Evolutionary conservation across 208 protist species (phyloP).

Genomic region (Phytomonas sp.): DNA sequence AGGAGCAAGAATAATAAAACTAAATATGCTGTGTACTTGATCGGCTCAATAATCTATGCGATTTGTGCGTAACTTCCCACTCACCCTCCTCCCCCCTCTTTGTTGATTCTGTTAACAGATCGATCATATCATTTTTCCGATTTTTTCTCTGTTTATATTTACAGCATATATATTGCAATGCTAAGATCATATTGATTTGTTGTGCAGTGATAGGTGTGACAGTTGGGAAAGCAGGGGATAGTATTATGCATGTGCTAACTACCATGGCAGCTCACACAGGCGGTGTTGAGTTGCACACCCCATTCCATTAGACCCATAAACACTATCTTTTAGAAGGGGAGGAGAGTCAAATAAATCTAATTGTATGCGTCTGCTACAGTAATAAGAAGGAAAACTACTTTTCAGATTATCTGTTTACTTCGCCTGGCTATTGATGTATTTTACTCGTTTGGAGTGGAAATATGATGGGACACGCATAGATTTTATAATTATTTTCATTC

Average conservation of each 20-base stretch:
- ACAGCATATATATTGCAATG: neutral
- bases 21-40: neutral
- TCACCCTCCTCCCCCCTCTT: no score
- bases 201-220: neutral
- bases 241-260: neutral
- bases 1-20: neutral
- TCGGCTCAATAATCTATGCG: neutral
- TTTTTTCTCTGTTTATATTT: neutral
- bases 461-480: neutral
- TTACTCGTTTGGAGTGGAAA: neutral
- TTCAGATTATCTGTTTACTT: neutral
- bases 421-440: neutral
- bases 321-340: neutral
- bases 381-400: neutral
- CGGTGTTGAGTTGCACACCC: neutral
- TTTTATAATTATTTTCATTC: neutral
- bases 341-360: neutral
- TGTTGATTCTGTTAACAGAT: neutral
- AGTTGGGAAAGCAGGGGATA: neutral
- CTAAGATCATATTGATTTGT: neutral
- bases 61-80: neutral
- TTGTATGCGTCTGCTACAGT: neutral
- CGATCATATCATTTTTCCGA: neutral
- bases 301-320: neutral
- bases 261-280: neutral